Evolutionary conservation across 495 filamentous ascomycete genomes (phyloP), one percentile per base, ranked within the genome.

Genomic region (Podospora sp.): DNA sequence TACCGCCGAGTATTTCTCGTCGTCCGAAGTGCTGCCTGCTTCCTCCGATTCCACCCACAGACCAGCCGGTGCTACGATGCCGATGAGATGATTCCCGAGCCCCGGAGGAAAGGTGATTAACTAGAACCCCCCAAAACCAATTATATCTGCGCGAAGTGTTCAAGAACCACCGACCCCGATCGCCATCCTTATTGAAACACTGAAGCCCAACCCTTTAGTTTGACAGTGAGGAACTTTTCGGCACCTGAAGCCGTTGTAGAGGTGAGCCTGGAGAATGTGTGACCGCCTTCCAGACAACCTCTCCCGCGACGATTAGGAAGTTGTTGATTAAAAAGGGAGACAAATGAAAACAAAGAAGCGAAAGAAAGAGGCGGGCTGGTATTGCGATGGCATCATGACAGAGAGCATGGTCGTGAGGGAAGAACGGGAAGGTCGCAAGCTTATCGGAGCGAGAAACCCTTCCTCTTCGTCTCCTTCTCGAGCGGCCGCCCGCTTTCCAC

Each of bases 381-480:
- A 81, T 78, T 81, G 76, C 77, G 75, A 73, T 72, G 81, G 74
- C 76, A 77, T 82, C 81, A 81, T 83, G 75, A 80, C 69, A 76
- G 73, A 77, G 72, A 74, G 75, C 76, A 77, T 73, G 73, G 77
- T 81, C 80, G 77, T 83, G 76, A 77, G 70, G 68, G 71, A 68
- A 55, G 62, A 27, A 50, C 29, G 68, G 66, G 49, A 65, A 71
- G 56, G 58, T 68, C 57, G 64, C 65, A 55, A 65, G 76, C 73
- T 84, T 93, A 96, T 82, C 94, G 94, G 72, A 99, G 89, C 59
- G 95, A 99, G 86, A 99, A 99, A 55, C 95, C 95, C 91, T 98
- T 98, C 82, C 92, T 87, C 84, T 89, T 91, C 82, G 91, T 91
- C 85, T 97, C 94, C 84, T 97, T 92, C 84, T 98, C 95, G 84